phyloP scores from a whole-genome alignment of 2,329 filamentous ascomycete species.

The Aureobasidium sp. region DNA sequence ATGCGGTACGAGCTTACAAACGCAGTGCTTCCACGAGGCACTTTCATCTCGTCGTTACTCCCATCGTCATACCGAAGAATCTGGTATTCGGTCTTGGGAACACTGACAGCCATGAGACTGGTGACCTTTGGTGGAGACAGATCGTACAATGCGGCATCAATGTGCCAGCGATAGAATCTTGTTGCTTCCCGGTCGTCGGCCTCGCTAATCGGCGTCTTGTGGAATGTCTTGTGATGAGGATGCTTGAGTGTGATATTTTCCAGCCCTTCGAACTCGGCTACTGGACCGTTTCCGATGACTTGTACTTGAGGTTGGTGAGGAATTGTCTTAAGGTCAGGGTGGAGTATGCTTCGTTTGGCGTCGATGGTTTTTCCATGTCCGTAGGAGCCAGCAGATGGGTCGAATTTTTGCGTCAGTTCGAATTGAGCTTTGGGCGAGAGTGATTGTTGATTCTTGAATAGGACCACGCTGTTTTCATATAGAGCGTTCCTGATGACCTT shows the following conservation, averaged over 20 bases:
- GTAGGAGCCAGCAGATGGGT: constrained; percentile 56
- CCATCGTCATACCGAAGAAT: constrained; percentile 66
- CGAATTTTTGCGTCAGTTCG: constrained; percentile 64
- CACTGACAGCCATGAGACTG: constrained; percentile 62
- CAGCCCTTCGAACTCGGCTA: constrained; percentile 62
- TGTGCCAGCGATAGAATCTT: constrained; percentile 69
- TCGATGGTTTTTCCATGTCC: constrained; percentile 70
- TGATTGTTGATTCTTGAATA: constrained; percentile 59
- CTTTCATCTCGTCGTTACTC: constrained; percentile 53
- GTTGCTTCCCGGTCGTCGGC: constrained; percentile 50
- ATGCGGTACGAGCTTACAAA: constrained; percentile 64
- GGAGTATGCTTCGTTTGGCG: constrained; percentile 55
- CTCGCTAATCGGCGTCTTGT: constrained; percentile 54
- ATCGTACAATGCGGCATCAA: constrained; percentile 67
- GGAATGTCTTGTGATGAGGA: constrained; percentile 70
- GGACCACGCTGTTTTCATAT: constrained; percentile 59
- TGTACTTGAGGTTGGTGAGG: constrained; percentile 73
- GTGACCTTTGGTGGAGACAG: constrained; percentile 67
- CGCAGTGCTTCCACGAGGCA: constrained; percentile 67
- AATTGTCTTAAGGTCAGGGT: constrained; percentile 72
- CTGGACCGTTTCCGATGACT: constrained; percentile 67
- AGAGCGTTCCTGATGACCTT: constrained; percentile 54
- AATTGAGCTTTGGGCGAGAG: constrained; percentile 63
- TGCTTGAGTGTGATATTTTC: constrained; percentile 59
- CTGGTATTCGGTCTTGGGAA: constrained; percentile 57